Percentiles rank a stretch among this genome's conserved stretches.
Evolutionary conservation across 345 rosid species (phyloP).

Genomic region (Alliaria petiolata): DNA sequence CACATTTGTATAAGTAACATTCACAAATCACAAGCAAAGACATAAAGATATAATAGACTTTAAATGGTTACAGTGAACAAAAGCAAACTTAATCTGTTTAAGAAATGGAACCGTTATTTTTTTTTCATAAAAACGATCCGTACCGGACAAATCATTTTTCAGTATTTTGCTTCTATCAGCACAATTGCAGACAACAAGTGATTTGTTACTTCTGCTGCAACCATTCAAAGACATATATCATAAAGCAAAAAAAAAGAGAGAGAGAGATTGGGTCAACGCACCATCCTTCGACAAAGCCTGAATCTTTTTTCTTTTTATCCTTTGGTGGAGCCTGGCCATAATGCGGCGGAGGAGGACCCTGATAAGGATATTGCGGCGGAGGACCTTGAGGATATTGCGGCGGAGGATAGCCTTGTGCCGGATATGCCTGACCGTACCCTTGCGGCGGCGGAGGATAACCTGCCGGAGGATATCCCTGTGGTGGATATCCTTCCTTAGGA

Average conservation of each 20-base stretch:
- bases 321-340: slow-evolving; percentile 22
- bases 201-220: not conserved
- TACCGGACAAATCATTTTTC: not conserved
- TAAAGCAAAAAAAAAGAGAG: not conserved
- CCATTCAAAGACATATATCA: not conserved
- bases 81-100: too few relatives aligned
- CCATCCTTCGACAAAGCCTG: slow-evolving; percentile 62
- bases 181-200: too few relatives aligned
- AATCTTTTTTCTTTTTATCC: slow-evolving; percentile 30
- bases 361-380: slow-evolving; percentile 37
- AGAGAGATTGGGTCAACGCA: slow-evolving; percentile 21
- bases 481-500: slow-evolving; percentile 44
- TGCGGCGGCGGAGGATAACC: slow-evolving; percentile 38
- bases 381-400: slow-evolving; percentile 51
- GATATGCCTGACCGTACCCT: slow-evolving; percentile 33
- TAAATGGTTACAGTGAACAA: not conserved
- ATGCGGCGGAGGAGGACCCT: slow-evolving; percentile 33
- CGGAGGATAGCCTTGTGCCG: slow-evolving; percentile 44
- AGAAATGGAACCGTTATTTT: too few relatives aligned
- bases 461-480: slow-evolving; percentile 14
- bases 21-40: not conserved
- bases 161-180: too few relatives aligned
- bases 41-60: not conserved
- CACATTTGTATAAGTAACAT: not conserved
- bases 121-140: too few relatives aligned